phyloP scores from a whole-genome alignment of 495 filamentous ascomycete species.

The Penicillium odoratum region DNA sequence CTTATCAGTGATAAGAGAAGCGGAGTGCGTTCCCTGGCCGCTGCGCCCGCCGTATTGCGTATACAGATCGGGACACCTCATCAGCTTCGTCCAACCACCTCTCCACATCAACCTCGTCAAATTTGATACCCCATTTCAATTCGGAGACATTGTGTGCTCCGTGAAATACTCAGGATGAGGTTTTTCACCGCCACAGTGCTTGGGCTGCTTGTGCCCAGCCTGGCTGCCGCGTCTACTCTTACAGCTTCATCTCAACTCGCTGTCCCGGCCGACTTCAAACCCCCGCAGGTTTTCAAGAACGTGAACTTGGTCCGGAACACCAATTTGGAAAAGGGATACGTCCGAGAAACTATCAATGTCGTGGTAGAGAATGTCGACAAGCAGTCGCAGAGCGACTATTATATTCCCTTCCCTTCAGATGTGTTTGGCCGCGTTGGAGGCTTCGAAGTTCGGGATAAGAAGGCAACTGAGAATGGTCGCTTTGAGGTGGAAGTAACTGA shows the following conservation, averaged over 20 bases:
- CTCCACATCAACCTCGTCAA: slow-evolving; percentile 16
- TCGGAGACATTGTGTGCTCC: slow-evolving; percentile 30
- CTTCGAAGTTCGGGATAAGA: slow-evolving; percentile 89
- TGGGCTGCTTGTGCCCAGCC: slow-evolving; percentile 39
- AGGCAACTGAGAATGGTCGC: slow-evolving; percentile 62
- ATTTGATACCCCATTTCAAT: slow-evolving; percentile 23
- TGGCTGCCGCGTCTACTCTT: slow-evolving; percentile 35
- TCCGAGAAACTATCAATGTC: slow-evolving; percentile 87
- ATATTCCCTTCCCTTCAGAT: slow-evolving; percentile 74
- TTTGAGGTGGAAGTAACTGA: slow-evolving; percentile 66
- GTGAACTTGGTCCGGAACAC: slow-evolving; percentile 84
- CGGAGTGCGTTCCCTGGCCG: slow-evolving; percentile 38
- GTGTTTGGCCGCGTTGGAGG: slow-evolving; percentile 75
- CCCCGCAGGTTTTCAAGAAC: slow-evolving; percentile 88
- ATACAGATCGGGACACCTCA: slow-evolving; percentile 48
- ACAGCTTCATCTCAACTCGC: slow-evolving; percentile 40
- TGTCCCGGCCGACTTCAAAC: slow-evolving; percentile 74
- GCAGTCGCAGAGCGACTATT: slow-evolving; percentile 82
- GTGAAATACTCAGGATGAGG: slow-evolving; percentile 43
- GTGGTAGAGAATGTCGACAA: slow-evolving; percentile 84
- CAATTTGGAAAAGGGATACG: slow-evolving; percentile 89
- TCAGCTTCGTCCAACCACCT: slow-evolving; percentile 33
- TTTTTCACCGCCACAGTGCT: slow-evolving; percentile 44
- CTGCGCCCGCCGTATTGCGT: slow-evolving; percentile 37
- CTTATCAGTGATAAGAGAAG: slow-evolving; percentile 34